These are phyloP conservation scores for Colletotrichum sublineola DNA, from an alignment of 2,329 filamentous ascomycete species.

Conservation along the genomic window DNA sequence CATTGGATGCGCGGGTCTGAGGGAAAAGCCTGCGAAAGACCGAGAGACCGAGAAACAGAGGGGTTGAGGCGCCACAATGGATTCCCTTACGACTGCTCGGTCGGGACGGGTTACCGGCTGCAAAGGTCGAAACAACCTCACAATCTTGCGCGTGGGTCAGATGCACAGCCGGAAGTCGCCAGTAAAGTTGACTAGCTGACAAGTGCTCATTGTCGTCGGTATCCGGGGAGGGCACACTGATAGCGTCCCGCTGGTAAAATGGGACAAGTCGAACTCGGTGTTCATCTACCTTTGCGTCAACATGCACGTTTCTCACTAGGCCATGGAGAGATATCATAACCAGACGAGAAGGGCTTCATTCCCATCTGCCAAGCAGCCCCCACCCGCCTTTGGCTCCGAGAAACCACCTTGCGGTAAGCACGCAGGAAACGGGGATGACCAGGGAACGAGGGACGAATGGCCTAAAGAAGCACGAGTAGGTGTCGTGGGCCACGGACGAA, in stretches of 20 bases:
- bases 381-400: neutral
- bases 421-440: neutral
- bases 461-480: neutral
- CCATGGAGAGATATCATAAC: too few species aligned
- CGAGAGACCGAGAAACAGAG: neutral
- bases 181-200: neutral
- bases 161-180: slow-evolving; percentile 6
- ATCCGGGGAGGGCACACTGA: neutral
- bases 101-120: slow-evolving; percentile 30
- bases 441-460: neutral
- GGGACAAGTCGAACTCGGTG: neutral
- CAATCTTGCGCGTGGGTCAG: slow-evolving; percentile 13
- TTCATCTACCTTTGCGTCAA: neutral
- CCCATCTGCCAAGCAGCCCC: neutral
- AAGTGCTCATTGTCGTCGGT: neutral
- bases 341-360: neutral
- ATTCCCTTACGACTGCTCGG: slow-evolving; percentile 16
- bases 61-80: neutral
- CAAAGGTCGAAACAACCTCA: slow-evolving; percentile 14
- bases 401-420: neutral
- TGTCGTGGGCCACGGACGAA: neutral
- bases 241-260: neutral
- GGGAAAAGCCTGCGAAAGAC: neutral
- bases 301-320: neutral
- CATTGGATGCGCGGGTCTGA: neutral